These are phyloP conservation scores for Handroanthus guayacan DNA, from an alignment of 257 asterid species.

Conservation along the genomic window DNA sequence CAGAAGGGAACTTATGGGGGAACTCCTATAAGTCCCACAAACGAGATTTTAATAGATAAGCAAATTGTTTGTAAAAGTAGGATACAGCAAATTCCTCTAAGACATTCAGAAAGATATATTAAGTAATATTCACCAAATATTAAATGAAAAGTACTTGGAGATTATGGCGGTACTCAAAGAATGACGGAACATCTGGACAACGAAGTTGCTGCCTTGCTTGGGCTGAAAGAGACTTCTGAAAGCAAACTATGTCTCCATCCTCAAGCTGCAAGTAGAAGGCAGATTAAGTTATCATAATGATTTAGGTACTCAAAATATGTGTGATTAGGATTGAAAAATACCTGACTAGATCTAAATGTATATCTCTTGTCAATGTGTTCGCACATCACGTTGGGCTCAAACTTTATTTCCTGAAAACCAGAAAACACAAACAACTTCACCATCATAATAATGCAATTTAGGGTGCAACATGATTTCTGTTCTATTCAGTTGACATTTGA, in stretches of 20 bases:
- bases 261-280: conserved; percentile 49
- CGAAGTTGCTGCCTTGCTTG: conserved; percentile 44
- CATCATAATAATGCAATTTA: conserved; percentile 25
- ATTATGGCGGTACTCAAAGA: conserved; percentile 58
- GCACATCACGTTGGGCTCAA: conserved; percentile 54
- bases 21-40: background rate
- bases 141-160: conserved; percentile 48
- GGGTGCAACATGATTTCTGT: background rate
- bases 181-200: conserved; percentile 56
- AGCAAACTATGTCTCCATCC: conserved; percentile 65
- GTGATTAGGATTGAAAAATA: conserved; percentile 33
- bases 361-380: conserved; percentile 50
- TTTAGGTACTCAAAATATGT: conserved; percentile 14
- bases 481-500: conserved; percentile 26
- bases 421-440: conserved; percentile 29
- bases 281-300: conserved; percentile 23
- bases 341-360: conserved; percentile 55
- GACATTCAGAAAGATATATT: conserved; percentile 20
- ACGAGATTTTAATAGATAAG: conserved; percentile 29
- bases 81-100: conserved; percentile 2
- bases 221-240: conserved; percentile 50
- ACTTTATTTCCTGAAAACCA: conserved; percentile 58
- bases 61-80: conserved; percentile 13
- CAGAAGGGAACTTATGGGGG: too few relatives aligned
- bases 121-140: conserved; percentile 22